Base-by-base conservation (phyloP, 2,329 filamentous ascomycete species). In the Penicillium sclerotiorum region DNA sequence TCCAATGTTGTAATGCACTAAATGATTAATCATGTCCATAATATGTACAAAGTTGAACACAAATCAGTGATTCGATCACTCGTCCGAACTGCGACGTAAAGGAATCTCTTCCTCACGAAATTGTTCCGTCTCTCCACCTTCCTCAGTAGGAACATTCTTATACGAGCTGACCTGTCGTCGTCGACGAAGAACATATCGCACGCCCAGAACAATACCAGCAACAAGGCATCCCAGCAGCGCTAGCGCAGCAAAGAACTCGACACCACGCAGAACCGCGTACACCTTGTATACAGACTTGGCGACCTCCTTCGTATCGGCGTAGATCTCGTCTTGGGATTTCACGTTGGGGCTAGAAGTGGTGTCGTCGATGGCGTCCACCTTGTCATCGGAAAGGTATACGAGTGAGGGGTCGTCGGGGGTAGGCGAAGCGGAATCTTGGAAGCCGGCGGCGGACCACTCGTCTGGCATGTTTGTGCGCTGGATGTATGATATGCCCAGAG, bases 381-480 rank as follows among this genome's bases (percentile, higher is more conserved):
- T n/a, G 48, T 51, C 50, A 5, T 28, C 39, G 2, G 33, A 17
- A 36, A 43, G 17, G 22, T 43, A 43, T 2, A 43, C 17, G 3
- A 43, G 12, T 20, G 48, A 21, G 5, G 62, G 63, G 28, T 65
- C 57, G 23, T 61, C 55, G 5, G 62, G 55, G 5, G 45, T 44
- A 8, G 63, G 63, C 4, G 30, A 25, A 6, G 38, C 36, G 13
- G 20, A 17, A 20, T 35, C 9, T 47, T 57, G 50, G 38, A 64
- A 66, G 1, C 62, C 63, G 11, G 55, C 58, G 18, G 59, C 53
- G 18, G 46, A 46, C 64, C 64, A 66, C 42, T 61, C 52, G 12
- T 44, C 42, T 1, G 63, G 64, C 5, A 54, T 52, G 4, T 47
- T 38, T 11, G 57, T 61, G 21, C 57, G 58, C 11, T 58, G 54